Base-by-base conservation (phyloP, 331 rosid genomes). In the Pyracantha coccinea region DNA sequence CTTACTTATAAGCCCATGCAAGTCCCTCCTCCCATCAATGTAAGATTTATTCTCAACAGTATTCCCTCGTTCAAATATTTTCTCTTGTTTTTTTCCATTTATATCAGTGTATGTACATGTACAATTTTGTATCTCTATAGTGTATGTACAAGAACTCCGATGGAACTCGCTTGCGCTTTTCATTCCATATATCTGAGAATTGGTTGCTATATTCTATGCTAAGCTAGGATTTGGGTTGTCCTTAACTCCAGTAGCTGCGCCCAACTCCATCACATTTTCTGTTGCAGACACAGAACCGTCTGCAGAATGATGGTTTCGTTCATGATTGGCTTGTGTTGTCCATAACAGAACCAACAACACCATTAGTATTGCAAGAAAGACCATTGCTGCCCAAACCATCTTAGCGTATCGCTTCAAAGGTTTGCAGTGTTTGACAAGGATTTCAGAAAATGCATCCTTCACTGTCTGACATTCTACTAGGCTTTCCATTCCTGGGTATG, bases 391-490 rank as follows among this genome's bases (percentile, higher is more conserved):
- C 91, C 93, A 90, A 14, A 80, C 74, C 85, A 88, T 81, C 19
- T 31, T 45, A 44, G 78, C 81, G 67, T 78, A 83, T 58, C 47
- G 77, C 82, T 83, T 85, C 86, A 90, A 68, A 53, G 90, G 92
- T 66, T 83, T 85, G 86, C 97, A 92, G 59, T 92, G 93, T 4
- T 80, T 29, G 19, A 53, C 29, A 11, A 86, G 73, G 74, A 92
- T 76, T 35, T 86, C 79, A 4, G 89, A 83, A 21, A 92, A 82
- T 52, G 92, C 96, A 54, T 88, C 86, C 70, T 85, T 85, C 14
- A 92, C 88, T 7, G 87, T 61, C 63, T 88, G 75, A 62, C 97
- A 89, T 60, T 79, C 87, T 31, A 92, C 64, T 17, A 92, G 89
- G 15, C 76, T 45, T 32, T 90, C 86, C 83, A 90, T 76, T 3